Percentiles rank a stretch among this genome's conserved stretches.
Conservation (phyloP, 1,139 yeast genomes). For the Blastobotrys ciferrii region DNA sequence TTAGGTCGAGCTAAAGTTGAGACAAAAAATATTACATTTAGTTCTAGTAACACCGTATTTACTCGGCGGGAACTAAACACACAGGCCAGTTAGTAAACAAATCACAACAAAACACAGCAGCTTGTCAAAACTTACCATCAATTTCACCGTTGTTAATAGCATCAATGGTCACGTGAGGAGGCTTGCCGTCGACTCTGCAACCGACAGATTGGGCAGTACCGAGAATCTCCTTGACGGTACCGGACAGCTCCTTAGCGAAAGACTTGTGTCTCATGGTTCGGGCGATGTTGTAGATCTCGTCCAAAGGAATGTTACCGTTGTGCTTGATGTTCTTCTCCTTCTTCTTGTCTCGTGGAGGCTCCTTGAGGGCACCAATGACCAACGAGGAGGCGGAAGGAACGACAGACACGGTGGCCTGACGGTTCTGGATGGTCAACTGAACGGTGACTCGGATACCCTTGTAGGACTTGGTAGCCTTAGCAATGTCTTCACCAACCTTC, state of each 20-base stretch:
- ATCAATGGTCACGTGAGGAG: conserved; percentile 98
- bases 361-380: conserved; percentile 98
- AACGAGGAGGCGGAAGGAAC: conserved; percentile 99
- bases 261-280: conserved; percentile 97
- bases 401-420: conserved; percentile 99
- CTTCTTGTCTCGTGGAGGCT: conserved; percentile 99
- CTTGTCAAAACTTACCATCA: conserved; percentile 46
- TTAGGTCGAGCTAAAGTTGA: conserved; percentile 9
- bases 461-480: conserved; percentile 97
- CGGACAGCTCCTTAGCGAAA: conserved; percentile 95
- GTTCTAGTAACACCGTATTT: conserved; percentile 16
- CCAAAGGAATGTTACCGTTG: conserved; percentile 97
- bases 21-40: conserved; percentile 15
- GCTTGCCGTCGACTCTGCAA: conserved; percentile 97
- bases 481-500: conserved; percentile 99
- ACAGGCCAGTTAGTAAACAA: conserved; percentile 6
- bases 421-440: conserved; percentile 97
- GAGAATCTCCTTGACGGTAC: conserved; percentile 97
- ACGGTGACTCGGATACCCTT: conserved; percentile 99
- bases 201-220: conserved; percentile 99
- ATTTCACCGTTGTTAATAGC: conserved; percentile 98
- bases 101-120: conserved; percentile 11
- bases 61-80: conserved; percentile 24
- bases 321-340: conserved; percentile 99
- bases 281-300: conserved; percentile 95